Base-by-base conservation (phyloP, 2,329 filamentous ascomycete species). In the Microsporum ferrugineum region DNA sequence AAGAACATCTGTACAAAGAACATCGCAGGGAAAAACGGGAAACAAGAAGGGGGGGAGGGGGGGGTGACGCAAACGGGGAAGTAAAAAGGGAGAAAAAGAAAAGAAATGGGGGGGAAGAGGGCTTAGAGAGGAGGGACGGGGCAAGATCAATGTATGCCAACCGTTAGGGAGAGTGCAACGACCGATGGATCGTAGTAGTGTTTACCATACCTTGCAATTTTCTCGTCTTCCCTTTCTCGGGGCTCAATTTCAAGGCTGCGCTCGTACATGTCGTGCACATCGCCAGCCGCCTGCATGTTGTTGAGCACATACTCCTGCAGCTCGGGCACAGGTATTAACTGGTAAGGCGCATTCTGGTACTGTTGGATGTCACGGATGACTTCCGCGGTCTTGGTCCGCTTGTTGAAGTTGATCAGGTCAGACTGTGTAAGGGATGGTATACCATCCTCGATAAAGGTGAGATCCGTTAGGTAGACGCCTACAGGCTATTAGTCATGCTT, bases 251-350 rank as follows among this genome's bases (percentile, higher is more conserved):
- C 82, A 77, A 99, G 79, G 77, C 91, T 96, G 81, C 91, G 91
- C 75, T 97, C 91, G 79, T 97, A 99, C 94, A 97, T 97, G 79
- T 97, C 92, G 74, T 97, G 91, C 65, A 99, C 94, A 73, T 97
- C 92, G 59, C 91, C 89, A 2, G 94, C 92, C 34, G 87, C 88
- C 77, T 95, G 88, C 88, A 97, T 95, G 73, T 97, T 96, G 73
- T 86, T 91, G 67, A 96, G 77, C 66, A 99, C 96, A 76, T 97
- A 99, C 68, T 97, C 91, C 73, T 97, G 92, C 66, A 99, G 80
- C 76, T 97, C 94, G 1, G 86, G 83, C 14, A 99, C 92, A 0
- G 91, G 83, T 71, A 95, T 89, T 59, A 99, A 79, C 5, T 88
- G 87, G 72, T 97, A 99, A n/a, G 91, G 91, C 63, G 95, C 90